These are phyloP conservation scores for Blastobotrys petasosporus DNA, from an alignment of 1,139 yeast genomes.

Conservation along the genomic window DNA sequence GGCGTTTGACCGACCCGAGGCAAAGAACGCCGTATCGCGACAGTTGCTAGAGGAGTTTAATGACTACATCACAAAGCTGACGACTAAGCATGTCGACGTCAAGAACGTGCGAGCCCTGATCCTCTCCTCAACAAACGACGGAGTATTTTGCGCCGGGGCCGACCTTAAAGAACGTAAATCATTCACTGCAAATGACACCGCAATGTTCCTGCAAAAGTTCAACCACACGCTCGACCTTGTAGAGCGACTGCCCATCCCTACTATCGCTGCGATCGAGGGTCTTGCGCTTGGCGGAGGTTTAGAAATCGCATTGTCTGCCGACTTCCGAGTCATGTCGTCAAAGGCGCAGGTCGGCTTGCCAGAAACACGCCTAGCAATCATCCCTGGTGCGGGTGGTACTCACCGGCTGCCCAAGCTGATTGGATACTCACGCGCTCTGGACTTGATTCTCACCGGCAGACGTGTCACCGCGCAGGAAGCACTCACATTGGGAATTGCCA, in stretches of 20 bases:
- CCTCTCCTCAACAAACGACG: slow-evolving; percentile 25
- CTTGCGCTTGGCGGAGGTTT: slow-evolving; percentile 33
- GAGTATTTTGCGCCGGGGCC: slow-evolving; percentile 34
- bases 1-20: slow-evolving; percentile 30
- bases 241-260: slow-evolving; percentile 28
- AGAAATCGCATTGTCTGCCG: slow-evolving; percentile 29
- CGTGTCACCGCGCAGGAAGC: slow-evolving; percentile 28
- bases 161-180: slow-evolving; percentile 33
- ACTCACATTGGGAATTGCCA: slow-evolving; percentile 24
- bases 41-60: slow-evolving; percentile 27
- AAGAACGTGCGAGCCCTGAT: slow-evolving; percentile 27
- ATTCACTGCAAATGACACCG: slow-evolving; percentile 28
- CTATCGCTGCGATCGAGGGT: slow-evolving; percentile 29
- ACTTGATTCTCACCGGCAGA: slow-evolving; percentile 28
- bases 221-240: slow-evolving; percentile 27
- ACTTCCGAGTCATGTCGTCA: slow-evolving; percentile 26
- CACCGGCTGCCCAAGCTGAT: slow-evolving; percentile 28
- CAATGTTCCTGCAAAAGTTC: slow-evolving; percentile 26
- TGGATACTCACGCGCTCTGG: slow-evolving; percentile 29
- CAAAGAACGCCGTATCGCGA: slow-evolving; percentile 31
- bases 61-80: slow-evolving; percentile 21
- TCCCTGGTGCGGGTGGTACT: slow-evolving; percentile 34
- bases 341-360: slow-evolving; percentile 26
- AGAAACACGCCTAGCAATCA: slow-evolving; percentile 29
- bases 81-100: slow-evolving; percentile 20